Evolutionary conservation across 495 filamentous ascomycete species (phyloP), one percentile per base, ranked within the genome.

Genomic region (Penicillium argentinense): DNA sequence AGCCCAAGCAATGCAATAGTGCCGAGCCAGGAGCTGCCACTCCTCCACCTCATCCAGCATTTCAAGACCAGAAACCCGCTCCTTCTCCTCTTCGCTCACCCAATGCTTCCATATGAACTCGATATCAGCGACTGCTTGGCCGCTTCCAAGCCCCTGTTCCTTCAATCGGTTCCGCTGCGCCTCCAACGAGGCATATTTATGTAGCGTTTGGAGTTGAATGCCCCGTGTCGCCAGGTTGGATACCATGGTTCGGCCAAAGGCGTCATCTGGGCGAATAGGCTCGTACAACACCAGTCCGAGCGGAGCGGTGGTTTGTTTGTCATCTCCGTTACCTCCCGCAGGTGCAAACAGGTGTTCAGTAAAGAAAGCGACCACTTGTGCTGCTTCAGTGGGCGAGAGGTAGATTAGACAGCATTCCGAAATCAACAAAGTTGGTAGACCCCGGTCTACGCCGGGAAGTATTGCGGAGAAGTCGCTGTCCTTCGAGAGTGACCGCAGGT

Each of bases 391-490:
- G 0, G 84, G 76, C 1, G 82, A 74, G 1, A 98, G 78, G 62
- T 98, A 98, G 51, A 90, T 85, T 18, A 98, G 76, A 67, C 93
- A 97, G 72, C 92, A 97, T 65, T 98, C 93, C 0, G 90, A 96
- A 9, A 97, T 75, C 27, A 97, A 55, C 11, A 97, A 67, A 1
- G 92, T 97, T 1, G 92, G 91, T 0, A 88, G 68, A 49, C 54
- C 57, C 0, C 69, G 62, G 16, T 86, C 76, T 1, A 84, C 63
- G 11, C 60, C 63, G 2, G 53, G 63, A 6, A 71, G 40, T 22
- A 40, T 41, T 11, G 41, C 19, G 51, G 49, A 7, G 68, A 64
- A 45, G 30, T 39, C 47, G 32, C 16, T 53, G 57, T 29, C 29
- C 8, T 26, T 11, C 25, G 49, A 48, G 9, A 97, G 72, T 1